Evolutionary conservation across 768 basidiomycete genomes (phyloP).

Genomic region (Scleroderma bovista): DNA sequence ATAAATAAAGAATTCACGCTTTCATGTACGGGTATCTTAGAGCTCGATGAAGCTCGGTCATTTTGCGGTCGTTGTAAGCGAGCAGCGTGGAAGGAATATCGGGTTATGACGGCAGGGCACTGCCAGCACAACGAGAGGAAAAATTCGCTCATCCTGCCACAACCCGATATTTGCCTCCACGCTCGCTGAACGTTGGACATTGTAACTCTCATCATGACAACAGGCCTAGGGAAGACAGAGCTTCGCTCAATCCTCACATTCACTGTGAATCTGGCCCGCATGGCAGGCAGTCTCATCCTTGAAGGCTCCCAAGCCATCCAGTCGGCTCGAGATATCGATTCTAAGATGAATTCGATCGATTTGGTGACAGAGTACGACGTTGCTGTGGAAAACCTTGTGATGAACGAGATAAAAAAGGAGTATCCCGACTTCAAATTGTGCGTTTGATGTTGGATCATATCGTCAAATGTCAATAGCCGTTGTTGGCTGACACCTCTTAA

Average conservation of each 20-base stretch:
- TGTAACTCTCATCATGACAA: constrained; percentile 22
- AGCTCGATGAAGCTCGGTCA: no score
- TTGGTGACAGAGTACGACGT: constrained; percentile 95
- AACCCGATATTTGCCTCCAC: no score
- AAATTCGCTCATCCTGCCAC: no score
- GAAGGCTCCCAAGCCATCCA: constrained; percentile 75
- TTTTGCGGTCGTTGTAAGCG: no score
- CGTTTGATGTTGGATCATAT: constrained; percentile 27
- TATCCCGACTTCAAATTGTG: constrained; percentile 85
- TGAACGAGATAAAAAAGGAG: constrained; percentile 50
- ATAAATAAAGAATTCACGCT: no score
- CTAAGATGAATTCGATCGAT: constrained; percentile 94
- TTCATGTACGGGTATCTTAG: no score
- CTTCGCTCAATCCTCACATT: constrained; percentile 63
- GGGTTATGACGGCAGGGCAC: no score
- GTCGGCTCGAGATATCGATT: constrained; percentile 50
- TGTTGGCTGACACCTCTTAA: no score
- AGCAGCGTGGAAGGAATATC: no score
- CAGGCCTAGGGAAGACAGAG: constrained; percentile 33
- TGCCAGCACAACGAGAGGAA: no score
- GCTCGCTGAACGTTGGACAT: no score
- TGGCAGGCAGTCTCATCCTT: constrained; percentile 71
- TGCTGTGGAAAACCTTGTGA: constrained; percentile 82
- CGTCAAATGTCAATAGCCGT: no score
- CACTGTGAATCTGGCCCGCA: constrained; percentile 60